A percentile compares a stretch with the other conserved stretches of the same genome.
These are phyloP conservation scores for Nakaseomyces delphensis DNA, from an alignment of 1,139 yeast genomes.

Conservation along the genomic window DNA sequence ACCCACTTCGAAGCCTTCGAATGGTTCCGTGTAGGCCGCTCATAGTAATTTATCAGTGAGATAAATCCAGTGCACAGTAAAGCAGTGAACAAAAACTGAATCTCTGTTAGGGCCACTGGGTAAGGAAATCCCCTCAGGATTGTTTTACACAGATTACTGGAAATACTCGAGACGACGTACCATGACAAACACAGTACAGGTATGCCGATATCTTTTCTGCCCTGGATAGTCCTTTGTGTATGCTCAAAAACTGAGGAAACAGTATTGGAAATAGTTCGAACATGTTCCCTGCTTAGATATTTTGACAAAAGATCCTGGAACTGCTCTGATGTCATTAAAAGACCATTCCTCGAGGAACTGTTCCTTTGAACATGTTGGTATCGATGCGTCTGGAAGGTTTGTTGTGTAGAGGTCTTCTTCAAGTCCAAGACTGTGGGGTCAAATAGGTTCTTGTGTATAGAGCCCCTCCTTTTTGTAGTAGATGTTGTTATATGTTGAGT, in stretches of 20 bases:
- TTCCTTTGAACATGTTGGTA: neutral
- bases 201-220: neutral
- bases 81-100: slow-evolving; percentile 70
- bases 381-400: neutral
- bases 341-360: slow-evolving; percentile 1
- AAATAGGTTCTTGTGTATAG: slow-evolving; percentile 21
- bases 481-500: slow-evolving; percentile 17
- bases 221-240: neutral
- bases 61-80: slow-evolving; percentile 37
- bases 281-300: slow-evolving; percentile 1
- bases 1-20: slow-evolving; percentile 13
- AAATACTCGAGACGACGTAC: slow-evolving; percentile 75
- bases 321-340: neutral
- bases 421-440: slow-evolving; percentile 17
- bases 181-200: slow-evolving; percentile 51
- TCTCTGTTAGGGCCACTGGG: slow-evolving; percentile 79
- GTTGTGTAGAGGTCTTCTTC: neutral
- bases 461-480: slow-evolving; percentile 21
- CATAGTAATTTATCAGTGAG: slow-evolving; percentile 20
- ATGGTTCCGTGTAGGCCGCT: slow-evolving; percentile 14
- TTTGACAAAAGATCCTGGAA: neutral
- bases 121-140: slow-evolving; percentile 60
- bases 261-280: neutral
- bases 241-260: neutral
- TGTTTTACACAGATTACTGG: slow-evolving; percentile 71